These are phyloP conservation scores for Parachlorella kessleri DNA, from an alignment of 139 green algal genomes.

Conservation along the genomic window DNA sequence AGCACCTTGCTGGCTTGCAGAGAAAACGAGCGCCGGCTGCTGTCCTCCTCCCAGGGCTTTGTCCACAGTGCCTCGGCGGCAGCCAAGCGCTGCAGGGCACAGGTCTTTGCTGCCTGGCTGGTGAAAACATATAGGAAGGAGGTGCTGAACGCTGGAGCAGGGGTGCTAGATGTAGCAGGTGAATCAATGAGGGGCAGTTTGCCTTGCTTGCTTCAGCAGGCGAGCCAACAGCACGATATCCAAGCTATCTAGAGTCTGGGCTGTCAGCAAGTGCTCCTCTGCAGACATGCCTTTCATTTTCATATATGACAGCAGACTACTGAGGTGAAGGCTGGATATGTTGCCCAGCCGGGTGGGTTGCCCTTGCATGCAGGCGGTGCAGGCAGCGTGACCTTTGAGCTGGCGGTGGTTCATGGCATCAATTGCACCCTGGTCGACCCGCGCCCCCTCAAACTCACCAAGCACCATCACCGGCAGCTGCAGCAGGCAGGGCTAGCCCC, in stretches of 20 bases:
- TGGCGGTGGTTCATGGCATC: constrained; percentile 48
- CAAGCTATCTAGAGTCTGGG: too few relatives aligned
- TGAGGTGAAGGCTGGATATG: too few relatives aligned
- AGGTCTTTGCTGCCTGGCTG: constrained; percentile 62
- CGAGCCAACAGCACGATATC: too few relatives aligned
- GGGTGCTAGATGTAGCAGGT: constrained; percentile 78
- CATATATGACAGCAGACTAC: constrained; percentile 27
- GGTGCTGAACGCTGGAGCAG: constrained; percentile 41
- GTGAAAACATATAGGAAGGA: constrained; percentile 53
- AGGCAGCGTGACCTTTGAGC: constrained; percentile 66
- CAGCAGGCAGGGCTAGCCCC: constrained; percentile 4
- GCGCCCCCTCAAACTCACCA: constrained; percentile 50
- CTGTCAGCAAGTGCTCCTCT: too few relatives aligned
- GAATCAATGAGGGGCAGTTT: too few relatives aligned
- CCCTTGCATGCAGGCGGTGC: constrained; percentile 52
- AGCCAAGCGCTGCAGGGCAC: constrained; percentile 48
- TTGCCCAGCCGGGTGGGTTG: too few relatives aligned
- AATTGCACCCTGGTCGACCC: constrained; percentile 69
- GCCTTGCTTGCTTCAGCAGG: too few relatives aligned
- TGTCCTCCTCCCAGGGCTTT: constrained; percentile 28
- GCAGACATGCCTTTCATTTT: neutral
- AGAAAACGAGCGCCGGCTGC: constrained; percentile 16
- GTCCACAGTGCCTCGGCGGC: constrained; percentile 20
- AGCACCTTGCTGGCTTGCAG: constrained; percentile 11
- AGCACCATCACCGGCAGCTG: constrained; percentile 32